Evolutionary conservation across 2,329 filamentous ascomycete genomes (phyloP), one percentile per base, ranked within the genome.

Genomic region (Penicillium thymicola): DNA sequence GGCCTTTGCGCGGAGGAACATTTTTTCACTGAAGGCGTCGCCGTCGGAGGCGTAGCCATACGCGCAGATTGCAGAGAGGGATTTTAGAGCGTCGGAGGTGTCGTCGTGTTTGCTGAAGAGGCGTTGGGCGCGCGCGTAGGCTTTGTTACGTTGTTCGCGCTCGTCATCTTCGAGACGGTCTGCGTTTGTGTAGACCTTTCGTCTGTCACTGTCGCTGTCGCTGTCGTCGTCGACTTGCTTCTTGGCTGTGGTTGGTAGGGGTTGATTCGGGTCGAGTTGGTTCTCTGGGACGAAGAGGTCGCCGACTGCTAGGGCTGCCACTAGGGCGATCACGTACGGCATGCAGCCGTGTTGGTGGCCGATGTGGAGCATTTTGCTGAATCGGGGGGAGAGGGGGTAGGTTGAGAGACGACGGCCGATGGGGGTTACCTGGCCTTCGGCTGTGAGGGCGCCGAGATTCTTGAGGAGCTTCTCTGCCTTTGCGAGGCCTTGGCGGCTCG

Each of bases 381-480:
- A 96, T 1, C 94, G 85, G 18, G 94, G 95, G 28, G 90, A 91
- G 14, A 99, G 81, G 3, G 94, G 94, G 71, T 97, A 97, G 25
- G 90, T 82, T 5, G 92, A 90, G 77, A 99, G 88, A 51, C 91
- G 89, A 36, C 84, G 84, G 18, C 94, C 94, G 27, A 90, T 80
- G 38, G 85, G 82, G 0, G 93, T 96, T 18, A 97, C 87, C 65
- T 88, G 84, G 0, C 91, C 90, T 10, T 82, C 81, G 0, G 82
- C 65, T 11, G 86, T 85, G 32, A 97, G 80, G 1, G 93, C 94
- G 0, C 90, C 90, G 4, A 99, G 82, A 70, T 96, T 95, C 45
- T 84, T 87, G 9, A 99, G 80, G 8, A 97, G 81, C 68, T 88
- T 91, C 76, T 99, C 94, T 0, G 94, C 92, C 69, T 89, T 90